These are phyloP conservation scores for Candida palmyrensis DNA, from an alignment of 805 yeast species.

Conservation along the genomic window DNA sequence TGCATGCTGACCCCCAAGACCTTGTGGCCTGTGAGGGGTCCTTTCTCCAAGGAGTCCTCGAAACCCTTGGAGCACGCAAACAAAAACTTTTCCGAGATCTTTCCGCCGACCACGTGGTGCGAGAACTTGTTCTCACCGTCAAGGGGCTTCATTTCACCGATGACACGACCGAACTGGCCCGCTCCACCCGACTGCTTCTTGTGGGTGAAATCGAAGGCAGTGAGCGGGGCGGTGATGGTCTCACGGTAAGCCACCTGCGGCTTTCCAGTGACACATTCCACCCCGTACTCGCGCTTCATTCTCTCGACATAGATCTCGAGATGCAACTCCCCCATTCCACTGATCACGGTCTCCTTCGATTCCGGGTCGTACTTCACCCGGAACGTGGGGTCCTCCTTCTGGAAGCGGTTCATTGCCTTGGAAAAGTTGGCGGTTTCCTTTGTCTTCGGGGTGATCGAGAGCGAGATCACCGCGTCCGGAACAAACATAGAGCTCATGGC, in stretches of 20 bases:
- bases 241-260: conserved; percentile 99
- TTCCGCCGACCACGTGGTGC: conserved; percentile 93
- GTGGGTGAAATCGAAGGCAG: conserved; percentile 88
- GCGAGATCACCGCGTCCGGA: conserved; percentile 97
- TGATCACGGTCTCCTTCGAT: conserved; percentile 88
- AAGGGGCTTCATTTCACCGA: conserved; percentile 69
- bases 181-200: conserved; percentile 99
- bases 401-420: conserved; percentile 95
- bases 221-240: conserved; percentile 59
- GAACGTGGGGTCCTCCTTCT: conserved; percentile 98
- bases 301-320: conserved; percentile 97
- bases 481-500: conserved; percentile 98
- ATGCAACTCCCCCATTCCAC: conserved; percentile 98
- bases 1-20: conserved; percentile 92
- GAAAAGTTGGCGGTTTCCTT: conserved; percentile 87
- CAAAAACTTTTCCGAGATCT: conserved; percentile 90
- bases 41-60: conserved; percentile 91
- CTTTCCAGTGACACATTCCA: conserved; percentile 91
- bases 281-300: conserved; percentile 95
- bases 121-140: conserved; percentile 71
- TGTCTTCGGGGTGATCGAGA: conserved; percentile 82
- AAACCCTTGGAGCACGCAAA: conserved; percentile 94
- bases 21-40: conserved; percentile 92
- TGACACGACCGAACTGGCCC: conserved; percentile 97
- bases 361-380: conserved; percentile 86